Base-by-base conservation (phyloP, 2,329 filamentous ascomycete species). In the Stagonosporopsis tanaceti region DNA sequence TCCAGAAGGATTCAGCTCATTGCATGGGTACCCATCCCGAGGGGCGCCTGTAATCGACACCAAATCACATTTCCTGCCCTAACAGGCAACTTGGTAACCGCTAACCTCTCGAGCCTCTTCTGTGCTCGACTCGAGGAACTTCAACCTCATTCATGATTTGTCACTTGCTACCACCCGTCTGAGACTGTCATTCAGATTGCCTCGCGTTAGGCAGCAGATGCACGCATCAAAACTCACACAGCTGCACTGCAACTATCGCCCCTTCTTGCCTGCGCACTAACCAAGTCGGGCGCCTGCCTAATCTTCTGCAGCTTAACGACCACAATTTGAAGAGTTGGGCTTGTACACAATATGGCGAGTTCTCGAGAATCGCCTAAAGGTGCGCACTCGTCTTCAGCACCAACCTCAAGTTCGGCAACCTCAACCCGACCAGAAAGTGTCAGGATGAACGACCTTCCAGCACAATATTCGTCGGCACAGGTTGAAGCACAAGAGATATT, bases 401-500 rank as follows among this genome's bases (percentile, higher is more conserved):
- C 42, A 38, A 34, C 22, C 5, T 45, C 42, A 4, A 52, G 34
- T 32, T 38, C 50, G 15, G n/a, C 39, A 5, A 20, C 38, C 2
- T 39, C 39, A 34, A n/a, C 28, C 11, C 35, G 22, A 3, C 27
- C 50, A 17, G 14, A 54, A 12, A 20, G 28, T 50, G n/a, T 41
- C 6, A 60, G 39, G 25, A 63, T 66, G 63, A 57, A 58, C 41
- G 61, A 64, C 34, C 34, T 58, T 0, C 54, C 53, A 25, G 12
- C 27, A 17, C 41, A 57, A 15, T 32, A 57, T 9, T 48, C 60
- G 38, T 37, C 42, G 38, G 50, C 64, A 2, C 68, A 72, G 53
- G 41, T 61, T n/a, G 66, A 74, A 61, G 70, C 70, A 12, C 61
- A 61, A 47, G 34, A 35, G 2, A 65, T 72, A 9, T 62, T 75